These are phyloP conservation scores for Phytophthora cryptogea DNA, from an alignment of 352 stramenopile genomes.

Conservation along the genomic window DNA sequence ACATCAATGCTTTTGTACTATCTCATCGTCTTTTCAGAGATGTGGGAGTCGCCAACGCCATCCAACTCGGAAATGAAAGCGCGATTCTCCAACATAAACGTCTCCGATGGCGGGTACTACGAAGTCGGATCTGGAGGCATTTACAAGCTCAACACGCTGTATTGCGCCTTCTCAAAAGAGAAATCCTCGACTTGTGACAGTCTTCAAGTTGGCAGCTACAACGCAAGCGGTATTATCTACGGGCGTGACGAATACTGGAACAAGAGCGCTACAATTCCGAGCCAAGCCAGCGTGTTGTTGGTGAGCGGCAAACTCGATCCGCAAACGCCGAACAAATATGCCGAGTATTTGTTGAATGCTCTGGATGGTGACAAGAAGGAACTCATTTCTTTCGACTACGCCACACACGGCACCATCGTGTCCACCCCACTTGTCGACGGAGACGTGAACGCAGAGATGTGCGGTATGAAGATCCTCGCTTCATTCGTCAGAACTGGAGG, in stretches of 20 bases:
- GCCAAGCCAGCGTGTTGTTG: conserved; percentile 46
- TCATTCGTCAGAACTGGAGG: conserved; percentile 44
- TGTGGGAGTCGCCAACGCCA: conserved; percentile 46
- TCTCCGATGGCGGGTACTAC: conserved; percentile 25
- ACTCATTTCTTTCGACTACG: conserved; percentile 53
- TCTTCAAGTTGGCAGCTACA: conserved; percentile 17
- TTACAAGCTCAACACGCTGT: conserved; percentile 15
- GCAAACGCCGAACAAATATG: conserved; percentile 58
- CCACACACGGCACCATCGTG: conserved; percentile 38
- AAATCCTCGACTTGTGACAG: conserved; percentile 33
- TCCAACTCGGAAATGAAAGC: conserved; percentile 5
- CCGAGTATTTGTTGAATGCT: conserved; percentile 34
- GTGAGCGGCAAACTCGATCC: conserved; percentile 56
- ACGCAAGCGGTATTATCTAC: conserved; percentile 35
- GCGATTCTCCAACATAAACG: conserved; percentile 26
- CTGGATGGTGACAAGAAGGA: conserved; percentile 43
- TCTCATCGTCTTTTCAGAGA: conserved; percentile 55
- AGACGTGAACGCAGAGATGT: conserved; percentile 31
- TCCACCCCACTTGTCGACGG: conserved; percentile 33
- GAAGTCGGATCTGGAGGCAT: conserved; percentile 4
- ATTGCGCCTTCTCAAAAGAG: conserved; percentile 60
- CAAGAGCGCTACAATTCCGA: conserved; percentile 39
- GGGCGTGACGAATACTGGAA: conserved; percentile 59
- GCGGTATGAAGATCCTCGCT: conserved; percentile 43
- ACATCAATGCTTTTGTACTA: conserved; percentile 49